Percentiles rank a stretch among this genome's conserved stretches.
Conservation (phyloP, 1,284 basidiomycete species). For the Moniliophthora roreri region DNA sequence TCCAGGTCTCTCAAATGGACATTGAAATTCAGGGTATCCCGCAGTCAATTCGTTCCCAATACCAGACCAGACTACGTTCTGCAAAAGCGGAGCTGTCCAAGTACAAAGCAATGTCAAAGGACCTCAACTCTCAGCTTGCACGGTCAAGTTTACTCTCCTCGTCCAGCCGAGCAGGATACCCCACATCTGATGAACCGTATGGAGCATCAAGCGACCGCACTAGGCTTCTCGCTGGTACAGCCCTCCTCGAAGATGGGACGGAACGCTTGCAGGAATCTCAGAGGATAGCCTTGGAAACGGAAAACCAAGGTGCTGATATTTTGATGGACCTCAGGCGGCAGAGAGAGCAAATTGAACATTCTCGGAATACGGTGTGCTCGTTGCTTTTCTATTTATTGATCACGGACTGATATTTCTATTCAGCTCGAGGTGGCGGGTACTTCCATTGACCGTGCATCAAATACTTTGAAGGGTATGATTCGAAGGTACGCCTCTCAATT, state of each 20-base stretch:
- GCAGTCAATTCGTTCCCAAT: constrained; percentile 74
- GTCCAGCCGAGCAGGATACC: constrained; percentile 37
- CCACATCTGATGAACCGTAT: constrained; percentile 82
- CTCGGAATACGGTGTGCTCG: constrained; percentile 78
- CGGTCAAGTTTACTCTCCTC: constrained; percentile 63
- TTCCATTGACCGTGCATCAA: constrained; percentile 71
- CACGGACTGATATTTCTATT: constrained; percentile 12
- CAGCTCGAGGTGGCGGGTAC: constrained; percentile 71
- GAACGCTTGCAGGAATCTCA: constrained; percentile 88
- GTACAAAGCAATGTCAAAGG: constrained; percentile 79
- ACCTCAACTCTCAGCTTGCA: constrained; percentile 55
- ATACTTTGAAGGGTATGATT: constrained; percentile 77
- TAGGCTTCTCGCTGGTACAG: constrained; percentile 76
- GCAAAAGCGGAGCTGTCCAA: constrained; percentile 73
- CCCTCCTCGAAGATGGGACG: constrained; percentile 76
- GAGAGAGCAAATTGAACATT: constrained; percentile 94
- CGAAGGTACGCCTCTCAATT: constrained; percentile 48
- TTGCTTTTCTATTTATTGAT: neutral
- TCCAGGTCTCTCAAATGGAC: constrained; percentile 96
- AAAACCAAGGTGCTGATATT: constrained; percentile 94
- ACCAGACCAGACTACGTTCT: constrained; percentile 69
- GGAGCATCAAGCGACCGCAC: constrained; percentile 65
- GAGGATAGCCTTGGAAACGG: constrained; percentile 93
- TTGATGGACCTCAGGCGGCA: constrained; percentile 84
- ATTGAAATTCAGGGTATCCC: constrained; percentile 98